Evolutionary conservation across 306 rosid genomes (phyloP).

Genomic region (Cucurbita pepo): DNA sequence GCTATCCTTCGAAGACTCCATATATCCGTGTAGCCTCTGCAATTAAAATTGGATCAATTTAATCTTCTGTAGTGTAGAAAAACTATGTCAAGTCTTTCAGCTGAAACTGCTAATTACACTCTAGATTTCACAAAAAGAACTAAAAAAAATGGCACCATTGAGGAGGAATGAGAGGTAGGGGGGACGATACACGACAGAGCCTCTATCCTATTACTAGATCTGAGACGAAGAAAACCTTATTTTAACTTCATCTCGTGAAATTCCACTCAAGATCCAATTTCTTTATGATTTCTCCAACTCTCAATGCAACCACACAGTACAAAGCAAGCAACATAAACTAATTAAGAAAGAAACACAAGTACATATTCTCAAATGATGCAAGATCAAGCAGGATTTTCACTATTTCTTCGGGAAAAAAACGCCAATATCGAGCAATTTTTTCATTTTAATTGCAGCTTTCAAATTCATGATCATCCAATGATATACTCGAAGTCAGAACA

Average conservation of each 20-base stretch:
- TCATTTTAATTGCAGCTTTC: neutral
- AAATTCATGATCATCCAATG: neutral
- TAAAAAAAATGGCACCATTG: neutral
- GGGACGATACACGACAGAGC: neutral
- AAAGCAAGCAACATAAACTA: neutral
- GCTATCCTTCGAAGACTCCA: conserved; percentile 65
- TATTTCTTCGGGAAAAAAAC: neutral
- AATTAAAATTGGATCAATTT: neutral
- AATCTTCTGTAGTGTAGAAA: neutral
- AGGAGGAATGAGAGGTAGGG: neutral
- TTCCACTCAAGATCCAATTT: neutral
- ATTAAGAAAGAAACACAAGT: neutral
- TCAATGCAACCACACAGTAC: neutral
- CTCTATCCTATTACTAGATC: neutral
- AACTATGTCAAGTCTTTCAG: neutral
- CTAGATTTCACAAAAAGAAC: neutral
- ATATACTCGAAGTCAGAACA: neutral
- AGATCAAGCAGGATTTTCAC: neutral
- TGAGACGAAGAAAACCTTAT: neutral
- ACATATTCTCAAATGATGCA: neutral
- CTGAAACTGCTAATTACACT: neutral
- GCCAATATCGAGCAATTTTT: neutral
- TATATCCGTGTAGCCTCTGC: conserved; percentile 43
- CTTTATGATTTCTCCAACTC: neutral
- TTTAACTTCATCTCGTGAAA: neutral